These are phyloP conservation scores for Candida peoriensis DNA, from an alignment of 805 yeast species.

Conservation along the genomic window DNA sequence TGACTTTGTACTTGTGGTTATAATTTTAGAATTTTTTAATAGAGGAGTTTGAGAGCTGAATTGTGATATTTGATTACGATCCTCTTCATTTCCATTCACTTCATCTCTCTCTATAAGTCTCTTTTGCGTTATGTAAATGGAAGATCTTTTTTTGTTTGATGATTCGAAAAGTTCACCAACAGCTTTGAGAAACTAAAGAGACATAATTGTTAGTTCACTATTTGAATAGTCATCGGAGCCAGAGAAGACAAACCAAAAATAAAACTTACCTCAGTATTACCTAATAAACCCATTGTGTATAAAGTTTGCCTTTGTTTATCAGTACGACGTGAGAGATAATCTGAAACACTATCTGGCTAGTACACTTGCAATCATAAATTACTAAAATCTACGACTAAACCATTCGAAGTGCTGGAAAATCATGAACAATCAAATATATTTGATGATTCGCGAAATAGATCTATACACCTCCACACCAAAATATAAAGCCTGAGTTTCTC, in stretches of 20 bases:
- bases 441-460: background rate
- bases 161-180: slow-evolving; percentile 21
- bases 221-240: too few species aligned
- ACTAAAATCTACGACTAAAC: too few species aligned
- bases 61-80: slow-evolving; percentile 18
- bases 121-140: slow-evolving; percentile 58
- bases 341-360: too few species aligned
- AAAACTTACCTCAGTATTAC: slow-evolving; percentile 18
- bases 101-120: slow-evolving; percentile 33
- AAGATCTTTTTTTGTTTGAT: slow-evolving; percentile 39
- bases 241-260: background rate
- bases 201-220: slow-evolving; percentile 1
- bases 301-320: too few species aligned
- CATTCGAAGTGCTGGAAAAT: too few species aligned
- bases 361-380: too few species aligned
- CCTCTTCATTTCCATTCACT: slow-evolving; percentile 21
- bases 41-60: slow-evolving; percentile 16
- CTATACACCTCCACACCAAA: background rate
- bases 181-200: slow-evolving; percentile 19
- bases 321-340: too few species aligned
- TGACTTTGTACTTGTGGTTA: slow-evolving; percentile 25
- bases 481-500: background rate
- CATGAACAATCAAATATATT: too few species aligned
- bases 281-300: slow-evolving; percentile 14
- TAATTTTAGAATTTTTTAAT: slow-evolving; percentile 23